These are phyloP conservation scores for Alloascoidea hylecoeti DNA, from an alignment of 805 yeast species.

Conservation along the genomic window DNA sequence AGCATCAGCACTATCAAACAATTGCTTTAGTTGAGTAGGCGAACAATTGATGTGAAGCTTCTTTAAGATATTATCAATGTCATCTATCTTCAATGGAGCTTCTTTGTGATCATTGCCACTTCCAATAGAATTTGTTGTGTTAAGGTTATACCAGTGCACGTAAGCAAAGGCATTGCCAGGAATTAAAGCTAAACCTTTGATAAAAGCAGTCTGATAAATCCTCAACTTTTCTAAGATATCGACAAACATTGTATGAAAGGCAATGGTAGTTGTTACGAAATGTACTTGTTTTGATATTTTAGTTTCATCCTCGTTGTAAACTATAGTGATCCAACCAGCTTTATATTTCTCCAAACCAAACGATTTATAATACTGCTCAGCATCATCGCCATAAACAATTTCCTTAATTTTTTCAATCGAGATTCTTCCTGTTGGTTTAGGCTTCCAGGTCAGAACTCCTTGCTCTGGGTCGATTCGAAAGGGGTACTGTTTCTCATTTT, in stretches of 20 bases:
- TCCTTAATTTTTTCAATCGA: slow-evolving; percentile 51
- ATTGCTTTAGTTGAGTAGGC: slow-evolving; percentile 25
- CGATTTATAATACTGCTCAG: slow-evolving; percentile 77
- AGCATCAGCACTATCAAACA: slow-evolving; percentile 41
- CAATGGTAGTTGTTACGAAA: slow-evolving; percentile 43
- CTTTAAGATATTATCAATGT: slow-evolving; percentile 49
- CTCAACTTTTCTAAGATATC: slow-evolving; percentile 40
- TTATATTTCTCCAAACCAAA: slow-evolving; percentile 55
- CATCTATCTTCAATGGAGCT: slow-evolving; percentile 48
- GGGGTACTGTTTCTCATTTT: slow-evolving; percentile 46
- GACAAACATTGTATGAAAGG: slow-evolving; percentile 39
- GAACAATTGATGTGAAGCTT: slow-evolving; percentile 66
- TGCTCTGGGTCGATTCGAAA: slow-evolving; percentile 41
- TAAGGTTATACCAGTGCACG: slow-evolving; percentile 50
- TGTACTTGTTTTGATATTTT: slow-evolving; percentile 68
- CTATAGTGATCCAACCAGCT: slow-evolving; percentile 66
- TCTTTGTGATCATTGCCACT: background rate
- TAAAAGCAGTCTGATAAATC: slow-evolving; percentile 41
- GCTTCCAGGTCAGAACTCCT: slow-evolving; percentile 48
- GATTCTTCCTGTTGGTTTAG: slow-evolving; percentile 28
- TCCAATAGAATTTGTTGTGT: background rate
- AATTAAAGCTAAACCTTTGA: slow-evolving; percentile 42
- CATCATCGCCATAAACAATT: slow-evolving; percentile 51
- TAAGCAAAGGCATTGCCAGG: slow-evolving; percentile 50
- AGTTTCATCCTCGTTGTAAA: slow-evolving; percentile 46